Percentiles rank a stretch among this genome's conserved stretches.
These are phyloP conservation scores for Aspergillus hancockii DNA, from an alignment of 495 filamentous ascomycete species.

Conservation along the genomic window DNA sequence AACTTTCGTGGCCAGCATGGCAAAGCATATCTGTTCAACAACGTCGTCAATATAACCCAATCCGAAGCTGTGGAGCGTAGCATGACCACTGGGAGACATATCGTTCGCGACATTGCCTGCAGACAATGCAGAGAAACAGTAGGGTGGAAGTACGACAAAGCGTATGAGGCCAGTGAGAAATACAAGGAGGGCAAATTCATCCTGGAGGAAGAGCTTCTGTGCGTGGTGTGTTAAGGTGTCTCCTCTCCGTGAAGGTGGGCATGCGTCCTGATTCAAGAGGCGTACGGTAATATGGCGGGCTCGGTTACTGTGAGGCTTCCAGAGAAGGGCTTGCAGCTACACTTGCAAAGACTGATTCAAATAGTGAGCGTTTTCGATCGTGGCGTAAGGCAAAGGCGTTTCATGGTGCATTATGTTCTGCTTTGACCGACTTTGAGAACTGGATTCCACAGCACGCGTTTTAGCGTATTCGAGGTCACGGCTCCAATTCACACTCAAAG, in stretches of 20 bases:
- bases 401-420: constrained; percentile 44
- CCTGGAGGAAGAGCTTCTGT: constrained; percentile 88
- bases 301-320: constrained; percentile 11
- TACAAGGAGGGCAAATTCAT: constrained; percentile 99
- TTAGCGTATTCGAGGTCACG: not conserved
- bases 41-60: constrained; percentile 83
- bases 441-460: constrained; percentile 1
- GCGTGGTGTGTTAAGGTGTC: constrained; percentile 61
- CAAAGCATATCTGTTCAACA: constrained; percentile 96
- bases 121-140: constrained; percentile 87
- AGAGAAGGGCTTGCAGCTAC: constrained; percentile 4
- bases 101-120: constrained; percentile 91
- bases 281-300: constrained; percentile 4
- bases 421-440: constrained; percentile 2
- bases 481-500: not conserved
- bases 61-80: constrained; percentile 85
- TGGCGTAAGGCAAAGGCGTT: constrained; percentile 30
- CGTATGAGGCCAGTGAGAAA: constrained; percentile 86
- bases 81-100: constrained; percentile 97
- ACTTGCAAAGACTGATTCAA: constrained; percentile 18
- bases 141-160: constrained; percentile 99
- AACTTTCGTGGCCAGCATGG: constrained; percentile 98
- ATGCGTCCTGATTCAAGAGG: not conserved
- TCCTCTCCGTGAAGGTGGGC: not conserved
- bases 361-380: constrained; percentile 21